phyloP scores from a whole-genome alignment of 2,329 filamentous ascomycete genomes.

The Exutisphaerella laricina region DNA sequence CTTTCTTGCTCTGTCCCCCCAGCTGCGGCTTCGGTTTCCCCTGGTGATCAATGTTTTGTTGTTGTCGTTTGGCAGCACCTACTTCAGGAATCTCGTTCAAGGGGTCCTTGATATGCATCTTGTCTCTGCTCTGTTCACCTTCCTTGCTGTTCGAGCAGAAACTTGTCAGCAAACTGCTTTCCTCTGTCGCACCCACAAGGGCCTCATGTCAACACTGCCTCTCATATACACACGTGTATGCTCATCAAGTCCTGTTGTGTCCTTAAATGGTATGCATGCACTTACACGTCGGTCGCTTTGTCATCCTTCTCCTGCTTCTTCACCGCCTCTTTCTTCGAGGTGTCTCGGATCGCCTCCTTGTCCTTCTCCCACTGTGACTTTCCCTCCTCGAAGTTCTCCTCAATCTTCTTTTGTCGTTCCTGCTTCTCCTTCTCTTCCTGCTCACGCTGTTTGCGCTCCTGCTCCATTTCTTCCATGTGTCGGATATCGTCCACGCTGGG shows the following conservation, averaged over 20 bases:
- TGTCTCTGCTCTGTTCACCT: constrained; percentile 5
- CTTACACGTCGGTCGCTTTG: constrained; percentile 22
- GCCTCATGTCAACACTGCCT: constrained; percentile 9
- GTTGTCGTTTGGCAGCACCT: constrained; percentile 8
- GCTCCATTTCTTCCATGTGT: constrained; percentile 99
- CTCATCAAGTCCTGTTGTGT: constrained; percentile 4
- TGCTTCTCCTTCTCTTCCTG: constrained; percentile 69
- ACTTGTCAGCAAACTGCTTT: constrained; percentile 24
- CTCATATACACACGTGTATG: constrained; percentile 7
- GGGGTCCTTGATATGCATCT: constrained; percentile 12
- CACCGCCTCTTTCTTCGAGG: constrained; percentile 52
- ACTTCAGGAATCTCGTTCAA: constrained; percentile 14
- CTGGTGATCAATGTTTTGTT: constrained; percentile 6
- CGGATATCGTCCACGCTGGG: constrained; percentile 96
- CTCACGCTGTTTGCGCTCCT: constrained; percentile 73
- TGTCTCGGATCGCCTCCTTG: constrained; percentile 69
- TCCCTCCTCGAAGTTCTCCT: constrained; percentile 72
- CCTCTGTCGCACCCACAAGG: constrained; percentile 17
- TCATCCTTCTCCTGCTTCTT: constrained; percentile 26
- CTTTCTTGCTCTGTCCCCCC: too few relatives aligned
- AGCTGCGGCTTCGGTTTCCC: constrained; percentile 7
- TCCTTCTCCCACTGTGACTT: constrained; percentile 85
- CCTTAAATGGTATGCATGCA: constrained; percentile 8
- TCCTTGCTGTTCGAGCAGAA: constrained; percentile 19
- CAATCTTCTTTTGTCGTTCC: constrained; percentile 69